These are phyloP conservation scores for Ceriops zippeliana DNA, from an alignment of 345 rosid species.

Conservation along the genomic window DNA sequence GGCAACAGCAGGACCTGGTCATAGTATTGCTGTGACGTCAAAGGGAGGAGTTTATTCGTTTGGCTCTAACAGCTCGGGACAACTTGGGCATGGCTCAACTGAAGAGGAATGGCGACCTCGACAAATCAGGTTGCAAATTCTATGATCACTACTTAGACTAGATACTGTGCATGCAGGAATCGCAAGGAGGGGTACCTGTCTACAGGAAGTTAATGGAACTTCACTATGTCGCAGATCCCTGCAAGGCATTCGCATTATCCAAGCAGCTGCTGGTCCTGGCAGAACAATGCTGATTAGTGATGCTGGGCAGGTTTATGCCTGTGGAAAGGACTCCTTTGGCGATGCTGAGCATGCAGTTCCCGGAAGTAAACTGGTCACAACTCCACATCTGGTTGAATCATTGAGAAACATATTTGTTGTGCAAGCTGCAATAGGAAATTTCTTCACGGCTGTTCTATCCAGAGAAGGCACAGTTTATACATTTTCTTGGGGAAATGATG, in stretches of 20 bases:
- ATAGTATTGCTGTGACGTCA: conserved; percentile 80
- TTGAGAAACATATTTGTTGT: conserved; percentile 77
- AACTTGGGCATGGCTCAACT: conserved; percentile 81
- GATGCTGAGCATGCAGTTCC: conserved; percentile 58
- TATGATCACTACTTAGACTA: conserved; percentile 31
- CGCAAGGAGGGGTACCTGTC: conserved; percentile 26
- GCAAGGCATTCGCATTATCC: conserved; percentile 84
- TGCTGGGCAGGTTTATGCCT: conserved; percentile 77
- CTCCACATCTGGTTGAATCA: conserved; percentile 75
- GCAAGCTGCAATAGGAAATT: conserved; percentile 87
- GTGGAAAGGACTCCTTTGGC: conserved; percentile 78
- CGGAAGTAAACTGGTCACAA: conserved; percentile 57
- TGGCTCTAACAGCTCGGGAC: conserved; percentile 82
- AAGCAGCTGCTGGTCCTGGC: conserved; percentile 82
- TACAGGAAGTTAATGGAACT: conserved; percentile 41
- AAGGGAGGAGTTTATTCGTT: conserved; percentile 71
- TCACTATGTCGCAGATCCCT: conserved; percentile 81
- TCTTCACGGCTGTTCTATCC: conserved; percentile 84
- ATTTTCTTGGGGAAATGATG: conserved; percentile 83
- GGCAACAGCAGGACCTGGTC: conserved; percentile 96
- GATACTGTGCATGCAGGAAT: conserved; percentile 25
- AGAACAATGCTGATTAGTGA: conserved; percentile 94
- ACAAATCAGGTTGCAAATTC: conserved; percentile 68
- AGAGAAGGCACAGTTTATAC: conserved; percentile 96
- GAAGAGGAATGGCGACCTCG: conserved; percentile 84